phyloP scores from a whole-genome alignment of 2,329 filamentous ascomycete genomes.

The Sporothrix humicola region DNA sequence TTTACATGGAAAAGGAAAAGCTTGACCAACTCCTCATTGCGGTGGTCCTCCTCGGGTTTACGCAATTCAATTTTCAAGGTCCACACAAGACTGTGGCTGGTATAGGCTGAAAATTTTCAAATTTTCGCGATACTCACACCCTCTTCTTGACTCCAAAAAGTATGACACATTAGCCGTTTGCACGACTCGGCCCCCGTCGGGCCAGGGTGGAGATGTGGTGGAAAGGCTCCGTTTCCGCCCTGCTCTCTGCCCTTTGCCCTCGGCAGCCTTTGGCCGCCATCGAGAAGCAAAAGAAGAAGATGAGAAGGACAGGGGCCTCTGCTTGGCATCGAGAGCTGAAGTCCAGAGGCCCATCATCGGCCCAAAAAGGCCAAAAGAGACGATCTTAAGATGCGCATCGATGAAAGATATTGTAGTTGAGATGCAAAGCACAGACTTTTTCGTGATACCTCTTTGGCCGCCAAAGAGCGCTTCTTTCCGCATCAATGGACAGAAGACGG shows the following conservation, averaged over 20 bases:
- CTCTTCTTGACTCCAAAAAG: neutral
- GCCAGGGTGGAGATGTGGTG: neutral
- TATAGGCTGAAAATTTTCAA: neutral
- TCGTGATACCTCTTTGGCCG: neutral
- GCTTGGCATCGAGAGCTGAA: neutral
- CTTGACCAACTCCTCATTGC: too few species aligned
- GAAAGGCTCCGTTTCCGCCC: constrained; percentile 9
- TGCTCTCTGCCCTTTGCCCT: neutral
- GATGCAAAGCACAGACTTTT: constrained; percentile 2
- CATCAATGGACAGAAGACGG: too few species aligned
- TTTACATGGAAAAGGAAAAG: neutral
- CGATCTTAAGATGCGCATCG: neutral
- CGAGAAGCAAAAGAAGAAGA: neutral
- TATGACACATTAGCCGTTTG: neutral
- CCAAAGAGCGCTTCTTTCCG: neutral
- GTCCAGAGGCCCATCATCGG: neutral
- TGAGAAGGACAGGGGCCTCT: neutral
- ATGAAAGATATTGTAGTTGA: neutral
- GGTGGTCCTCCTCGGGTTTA: too few species aligned
- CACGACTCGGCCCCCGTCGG: neutral
- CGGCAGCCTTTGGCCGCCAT: neutral
- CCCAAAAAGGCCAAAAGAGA: neutral
- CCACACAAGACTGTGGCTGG: neutral
- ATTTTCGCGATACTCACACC: neutral
- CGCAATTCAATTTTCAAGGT: neutral